Conservation (phyloP, 495 filamentous ascomycete genomes). For the Xylaria nigripes region DNA sequence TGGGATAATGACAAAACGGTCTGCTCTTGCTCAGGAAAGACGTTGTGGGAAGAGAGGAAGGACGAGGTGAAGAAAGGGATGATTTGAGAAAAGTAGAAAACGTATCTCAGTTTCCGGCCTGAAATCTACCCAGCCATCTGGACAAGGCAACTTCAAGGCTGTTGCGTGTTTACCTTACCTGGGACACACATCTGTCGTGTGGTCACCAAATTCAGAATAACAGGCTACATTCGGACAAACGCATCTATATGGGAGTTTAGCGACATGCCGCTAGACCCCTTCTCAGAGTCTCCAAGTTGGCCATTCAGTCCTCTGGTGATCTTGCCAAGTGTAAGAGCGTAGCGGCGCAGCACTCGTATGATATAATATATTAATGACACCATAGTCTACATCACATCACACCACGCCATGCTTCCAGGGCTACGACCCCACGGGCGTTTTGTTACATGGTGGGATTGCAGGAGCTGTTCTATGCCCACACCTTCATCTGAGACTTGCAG, state of each 20-base stretch:
- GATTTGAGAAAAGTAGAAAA: constrained; percentile 40
- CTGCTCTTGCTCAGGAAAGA: constrained; percentile 90
- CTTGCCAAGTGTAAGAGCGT: background rate
- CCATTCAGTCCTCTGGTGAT: background rate
- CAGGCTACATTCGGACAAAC: background rate
- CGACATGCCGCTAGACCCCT: constrained; percentile 2
- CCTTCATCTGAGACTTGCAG: too few relatives aligned
- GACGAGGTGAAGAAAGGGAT: constrained; percentile 85
- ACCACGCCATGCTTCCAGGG: constrained; percentile 3
- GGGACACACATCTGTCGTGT: background rate
- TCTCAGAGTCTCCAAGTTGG: background rate
- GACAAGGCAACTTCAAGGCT: background rate
- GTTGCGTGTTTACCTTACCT: background rate
- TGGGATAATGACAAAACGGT: constrained; percentile 99
- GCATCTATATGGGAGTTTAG: background rate
- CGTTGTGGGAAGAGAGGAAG: constrained; percentile 91
- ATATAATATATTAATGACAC: constrained; percentile 4
- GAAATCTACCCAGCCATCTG: background rate
- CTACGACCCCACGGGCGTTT: background rate
- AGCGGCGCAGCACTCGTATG: background rate
- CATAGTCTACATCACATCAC: background rate
- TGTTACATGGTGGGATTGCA: background rate
- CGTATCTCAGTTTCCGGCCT: background rate
- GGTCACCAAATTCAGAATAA: background rate
- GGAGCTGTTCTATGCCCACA: too few relatives aligned